phyloP scores from a whole-genome alignment of 768 basidiomycete genomes.

The Trametes maxima region DNA sequence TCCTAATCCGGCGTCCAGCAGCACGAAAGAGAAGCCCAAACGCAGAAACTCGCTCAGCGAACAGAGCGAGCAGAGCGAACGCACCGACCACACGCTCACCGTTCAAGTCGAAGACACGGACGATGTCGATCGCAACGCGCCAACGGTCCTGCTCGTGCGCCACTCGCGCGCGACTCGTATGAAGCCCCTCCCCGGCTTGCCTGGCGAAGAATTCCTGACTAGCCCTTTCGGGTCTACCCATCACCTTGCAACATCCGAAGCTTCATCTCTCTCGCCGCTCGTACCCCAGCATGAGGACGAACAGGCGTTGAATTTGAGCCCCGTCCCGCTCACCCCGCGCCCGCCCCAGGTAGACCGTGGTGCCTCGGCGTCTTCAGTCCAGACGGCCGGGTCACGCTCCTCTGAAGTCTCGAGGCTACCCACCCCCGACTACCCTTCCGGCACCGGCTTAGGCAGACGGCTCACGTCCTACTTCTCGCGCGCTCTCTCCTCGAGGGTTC shows the following conservation, averaged over 20 bases:
- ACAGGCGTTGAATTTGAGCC: conserved; percentile 18
- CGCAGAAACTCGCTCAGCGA: conserved; percentile 8
- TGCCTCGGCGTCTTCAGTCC: conserved; percentile 1
- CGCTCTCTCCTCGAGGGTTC: conserved; percentile 5
- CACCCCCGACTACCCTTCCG: conserved; percentile 24
- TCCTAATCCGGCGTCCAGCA: conserved; percentile 1
- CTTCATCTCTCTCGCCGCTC: conserved; percentile 1
- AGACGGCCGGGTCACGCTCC: background rate
- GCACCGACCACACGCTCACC: conserved; percentile 17
- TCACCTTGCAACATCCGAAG: background rate
- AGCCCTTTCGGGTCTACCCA: background rate
- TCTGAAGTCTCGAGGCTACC: conserved; percentile 24
- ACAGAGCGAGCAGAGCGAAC: conserved; percentile 15
- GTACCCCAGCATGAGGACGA: background rate
- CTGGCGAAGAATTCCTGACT: conserved; percentile 8
- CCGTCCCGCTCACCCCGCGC: conserved; percentile 26
- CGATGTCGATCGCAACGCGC: conserved; percentile 3
- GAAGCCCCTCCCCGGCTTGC: conserved; percentile 15
- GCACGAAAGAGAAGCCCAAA: background rate
- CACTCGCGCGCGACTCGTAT: conserved; percentile 8
- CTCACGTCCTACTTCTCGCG: conserved; percentile 22
- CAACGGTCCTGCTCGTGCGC: conserved; percentile 27
- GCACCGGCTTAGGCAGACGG: background rate
- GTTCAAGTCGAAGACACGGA: conserved; percentile 31
- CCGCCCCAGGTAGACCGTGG: conserved; percentile 12